These are phyloP conservation scores for Suillus weaverae DNA, from an alignment of 768 basidiomycete species.

Conservation along the genomic window DNA sequence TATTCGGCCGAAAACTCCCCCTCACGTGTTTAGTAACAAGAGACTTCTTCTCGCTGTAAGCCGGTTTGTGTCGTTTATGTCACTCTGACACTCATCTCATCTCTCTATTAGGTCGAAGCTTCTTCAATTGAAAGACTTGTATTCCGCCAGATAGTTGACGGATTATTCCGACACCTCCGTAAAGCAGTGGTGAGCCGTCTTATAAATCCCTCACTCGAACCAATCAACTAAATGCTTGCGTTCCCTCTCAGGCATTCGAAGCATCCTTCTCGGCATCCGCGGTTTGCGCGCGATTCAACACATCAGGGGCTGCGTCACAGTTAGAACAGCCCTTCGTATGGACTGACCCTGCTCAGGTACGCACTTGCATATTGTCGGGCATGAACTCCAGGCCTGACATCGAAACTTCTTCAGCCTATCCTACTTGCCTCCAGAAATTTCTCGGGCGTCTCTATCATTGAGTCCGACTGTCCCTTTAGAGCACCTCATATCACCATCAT, in stretches of 20 bases:
- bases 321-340: conserved; percentile 46
- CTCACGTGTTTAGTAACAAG: conserved; percentile 33
- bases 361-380: conserved; percentile 9
- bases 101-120: conserved; percentile 20
- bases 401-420: conserved; percentile 31
- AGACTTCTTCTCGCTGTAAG: conserved; percentile 32
- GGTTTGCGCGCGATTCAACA: conserved; percentile 43
- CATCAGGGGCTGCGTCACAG: conserved; percentile 25
- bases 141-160: conserved; percentile 33
- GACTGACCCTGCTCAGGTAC: conserved; percentile 54
- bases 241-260: conserved; percentile 36
- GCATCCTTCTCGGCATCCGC: conserved; percentile 38
- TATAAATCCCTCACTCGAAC: conserved; percentile 6
- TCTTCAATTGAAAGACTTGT: conserved; percentile 32
- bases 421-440: conserved; percentile 24
- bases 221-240: conserved; percentile 2
- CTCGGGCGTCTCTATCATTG: conserved; percentile 40
- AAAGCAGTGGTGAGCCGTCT: conserved; percentile 40
- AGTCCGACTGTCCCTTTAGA: conserved; percentile 42
- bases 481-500: conserved; percentile 49
- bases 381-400: background rate
- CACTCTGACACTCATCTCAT: background rate
- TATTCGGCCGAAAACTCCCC: background rate
- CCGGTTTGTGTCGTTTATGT: background rate
- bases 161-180: conserved; percentile 37